These are phyloP conservation scores for Rhizophora mangle DNA, from an alignment of 345 rosid species.

Conservation along the genomic window DNA sequence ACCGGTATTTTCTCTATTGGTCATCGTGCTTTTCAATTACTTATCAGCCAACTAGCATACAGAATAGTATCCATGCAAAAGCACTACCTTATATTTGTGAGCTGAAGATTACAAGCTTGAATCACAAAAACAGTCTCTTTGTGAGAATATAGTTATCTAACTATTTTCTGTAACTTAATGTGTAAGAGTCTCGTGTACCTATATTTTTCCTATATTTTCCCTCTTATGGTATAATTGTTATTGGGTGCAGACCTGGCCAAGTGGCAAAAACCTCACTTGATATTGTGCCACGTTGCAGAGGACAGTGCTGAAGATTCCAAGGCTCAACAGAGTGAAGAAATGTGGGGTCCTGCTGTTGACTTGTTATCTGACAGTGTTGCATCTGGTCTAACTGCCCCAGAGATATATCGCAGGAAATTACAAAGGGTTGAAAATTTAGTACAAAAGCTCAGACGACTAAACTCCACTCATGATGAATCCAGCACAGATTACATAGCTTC, in stretches of 20 bases:
- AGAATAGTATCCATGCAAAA: too few relatives aligned
- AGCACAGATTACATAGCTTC: constrained; percentile 91
- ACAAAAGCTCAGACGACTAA: constrained; percentile 74
- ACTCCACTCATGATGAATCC: constrained; percentile 85
- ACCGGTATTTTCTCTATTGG: too few relatives aligned
- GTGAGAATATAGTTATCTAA: too few relatives aligned
- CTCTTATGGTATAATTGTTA: neutral
- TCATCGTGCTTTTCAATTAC: too few relatives aligned
- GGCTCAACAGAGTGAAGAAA: constrained; percentile 36
- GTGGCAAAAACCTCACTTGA: constrained; percentile 23
- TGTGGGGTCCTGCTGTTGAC: constrained; percentile 45
- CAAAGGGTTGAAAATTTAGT: constrained; percentile 84
- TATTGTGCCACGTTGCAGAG: constrained; percentile 39
- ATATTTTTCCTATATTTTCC: too few relatives aligned
- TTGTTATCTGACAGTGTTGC: constrained; percentile 28
- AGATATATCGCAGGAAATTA: constrained; percentile 76
- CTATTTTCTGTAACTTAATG: too few relatives aligned
- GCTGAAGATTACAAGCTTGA: too few relatives aligned
- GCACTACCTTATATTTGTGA: too few relatives aligned
- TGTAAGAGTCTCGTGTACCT: too few relatives aligned
- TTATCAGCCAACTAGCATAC: too few relatives aligned
- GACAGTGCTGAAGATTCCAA: constrained; percentile 31
- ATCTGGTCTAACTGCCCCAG: constrained; percentile 49
- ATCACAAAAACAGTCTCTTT: too few relatives aligned
- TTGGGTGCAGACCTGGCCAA: neutral